Evolutionary conservation across 805 yeast genomes (phyloP).

Genomic region (Yarrowia sp.): DNA sequence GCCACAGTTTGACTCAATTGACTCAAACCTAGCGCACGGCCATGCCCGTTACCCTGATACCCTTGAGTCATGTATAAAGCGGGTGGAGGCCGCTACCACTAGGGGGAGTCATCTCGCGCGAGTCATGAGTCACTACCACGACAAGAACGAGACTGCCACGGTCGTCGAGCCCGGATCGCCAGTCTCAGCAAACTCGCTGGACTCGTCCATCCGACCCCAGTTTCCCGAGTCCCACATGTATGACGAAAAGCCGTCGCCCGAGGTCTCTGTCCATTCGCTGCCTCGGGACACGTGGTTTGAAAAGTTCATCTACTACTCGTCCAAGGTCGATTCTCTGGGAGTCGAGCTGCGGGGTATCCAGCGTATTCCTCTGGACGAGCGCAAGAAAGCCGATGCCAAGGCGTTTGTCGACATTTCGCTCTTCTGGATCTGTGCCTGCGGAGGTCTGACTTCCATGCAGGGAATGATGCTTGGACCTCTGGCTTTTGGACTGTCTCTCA

Average conservation of each 20-base stretch:
- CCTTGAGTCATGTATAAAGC: conserved; percentile 31
- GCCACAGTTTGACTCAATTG: conserved; percentile 25
- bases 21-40: conserved; percentile 28
- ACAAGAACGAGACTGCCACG: not conserved
- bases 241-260: conserved; percentile 17
- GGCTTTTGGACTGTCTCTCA: conserved; percentile 71
- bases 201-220: conserved; percentile 14
- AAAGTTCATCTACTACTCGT: conserved; percentile 42
- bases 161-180: not conserved
- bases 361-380: conserved; percentile 69
- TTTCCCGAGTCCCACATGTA: not conserved
- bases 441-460: conserved; percentile 89
- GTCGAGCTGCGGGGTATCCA: conserved; percentile 85
- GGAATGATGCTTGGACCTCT: conserved; percentile 79
- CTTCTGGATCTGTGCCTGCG: conserved; percentile 85
- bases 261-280: conserved; percentile 9
- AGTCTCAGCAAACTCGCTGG: not conserved
- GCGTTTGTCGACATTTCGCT: conserved; percentile 59
- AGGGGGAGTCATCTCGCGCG: not conserved
- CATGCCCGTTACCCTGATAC: conserved; percentile 16
- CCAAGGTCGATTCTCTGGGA: conserved; percentile 61
- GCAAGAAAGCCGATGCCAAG: conserved; percentile 49
- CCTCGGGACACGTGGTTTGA: conserved; percentile 39
- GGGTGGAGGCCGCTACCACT: not conserved
- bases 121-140: conserved; percentile 2